Conservation (phyloP, 2,329 filamentous ascomycete species). For the Colletotrichum sp. region DNA sequence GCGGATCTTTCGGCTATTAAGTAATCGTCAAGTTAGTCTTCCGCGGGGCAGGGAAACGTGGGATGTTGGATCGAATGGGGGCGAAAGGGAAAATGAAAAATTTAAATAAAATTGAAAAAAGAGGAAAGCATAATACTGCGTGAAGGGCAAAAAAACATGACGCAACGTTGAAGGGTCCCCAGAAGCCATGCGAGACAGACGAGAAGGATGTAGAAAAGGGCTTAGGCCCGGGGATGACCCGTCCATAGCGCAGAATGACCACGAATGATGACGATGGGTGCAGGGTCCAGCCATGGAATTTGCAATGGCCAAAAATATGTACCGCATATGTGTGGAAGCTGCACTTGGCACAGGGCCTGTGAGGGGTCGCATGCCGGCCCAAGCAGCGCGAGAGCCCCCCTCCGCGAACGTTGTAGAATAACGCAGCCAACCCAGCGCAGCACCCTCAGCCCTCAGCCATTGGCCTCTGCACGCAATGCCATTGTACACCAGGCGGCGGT, state of each 20-base stretch:
- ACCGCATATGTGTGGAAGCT: not conserved
- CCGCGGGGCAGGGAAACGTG: not conserved
- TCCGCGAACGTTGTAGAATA: not conserved
- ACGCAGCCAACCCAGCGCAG: not conserved
- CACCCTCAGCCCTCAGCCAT: not conserved
- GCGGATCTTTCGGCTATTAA: conserved; percentile 19
- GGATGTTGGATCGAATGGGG: not conserved
- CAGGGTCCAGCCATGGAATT: conserved; percentile 6
- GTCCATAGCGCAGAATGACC: not conserved
- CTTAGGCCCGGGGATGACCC: conserved; percentile 1
- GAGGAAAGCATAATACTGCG: conserved; percentile 9
- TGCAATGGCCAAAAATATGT: not conserved
- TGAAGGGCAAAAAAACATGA: conserved; percentile 19
- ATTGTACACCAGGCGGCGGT: not conserved
- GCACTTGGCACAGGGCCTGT: not conserved
- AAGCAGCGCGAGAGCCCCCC: not conserved
- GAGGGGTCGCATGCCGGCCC: not conserved
- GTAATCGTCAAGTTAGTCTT: not conserved
- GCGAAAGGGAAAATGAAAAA: not conserved
- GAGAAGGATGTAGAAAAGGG: conserved; percentile 5
- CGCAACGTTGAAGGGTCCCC: conserved; percentile 13
- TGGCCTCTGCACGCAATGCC: not conserved
- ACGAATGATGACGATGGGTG: conserved; percentile 12
- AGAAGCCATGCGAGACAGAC: conserved; percentile 1
- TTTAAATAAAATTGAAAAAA: not conserved